Percentiles rank a stretch among this genome's conserved stretches.
Conservation (phyloP, 768 basidiomycete genomes). For the Amanita phalloides region DNA sequence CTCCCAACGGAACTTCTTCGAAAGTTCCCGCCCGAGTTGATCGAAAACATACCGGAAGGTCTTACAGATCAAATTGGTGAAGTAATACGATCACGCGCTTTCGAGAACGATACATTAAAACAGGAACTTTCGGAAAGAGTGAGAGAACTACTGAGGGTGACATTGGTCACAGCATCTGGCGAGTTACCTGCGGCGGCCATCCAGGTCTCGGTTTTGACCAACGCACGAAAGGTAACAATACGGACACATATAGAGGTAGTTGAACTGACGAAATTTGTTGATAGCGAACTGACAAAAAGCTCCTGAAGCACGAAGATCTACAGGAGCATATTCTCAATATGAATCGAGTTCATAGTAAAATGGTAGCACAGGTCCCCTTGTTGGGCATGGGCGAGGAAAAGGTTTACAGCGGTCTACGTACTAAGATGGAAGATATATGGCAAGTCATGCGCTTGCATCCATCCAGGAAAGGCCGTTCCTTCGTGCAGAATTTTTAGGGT, state of each 20-base stretch:
- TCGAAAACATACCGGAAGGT: background rate
- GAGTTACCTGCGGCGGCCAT: background rate
- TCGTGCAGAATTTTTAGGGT: too few species aligned
- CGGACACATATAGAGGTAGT: too few species aligned
- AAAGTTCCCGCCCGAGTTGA: background rate
- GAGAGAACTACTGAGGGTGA: background rate
- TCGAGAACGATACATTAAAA: too few species aligned
- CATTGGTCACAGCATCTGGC: background rate
- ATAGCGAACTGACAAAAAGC: background rate
- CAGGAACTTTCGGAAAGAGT: background rate
- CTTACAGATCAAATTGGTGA: background rate
- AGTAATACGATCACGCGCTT: background rate
- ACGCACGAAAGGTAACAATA: background rate
- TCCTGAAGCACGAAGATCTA: background rate
- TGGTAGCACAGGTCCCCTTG: background rate
- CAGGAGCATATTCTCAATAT: conserved; percentile 1
- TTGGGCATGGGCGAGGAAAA: background rate
- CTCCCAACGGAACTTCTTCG: background rate
- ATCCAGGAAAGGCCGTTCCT: background rate
- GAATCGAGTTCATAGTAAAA: background rate
- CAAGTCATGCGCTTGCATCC: background rate
- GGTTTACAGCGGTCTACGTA: background rate
- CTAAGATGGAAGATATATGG: background rate
- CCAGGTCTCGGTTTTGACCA: background rate
- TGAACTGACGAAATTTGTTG: too few species aligned